These are phyloP conservation scores for Trichoderma gracile DNA, from an alignment of 2,329 filamentous ascomycete species.

Conservation along the genomic window DNA sequence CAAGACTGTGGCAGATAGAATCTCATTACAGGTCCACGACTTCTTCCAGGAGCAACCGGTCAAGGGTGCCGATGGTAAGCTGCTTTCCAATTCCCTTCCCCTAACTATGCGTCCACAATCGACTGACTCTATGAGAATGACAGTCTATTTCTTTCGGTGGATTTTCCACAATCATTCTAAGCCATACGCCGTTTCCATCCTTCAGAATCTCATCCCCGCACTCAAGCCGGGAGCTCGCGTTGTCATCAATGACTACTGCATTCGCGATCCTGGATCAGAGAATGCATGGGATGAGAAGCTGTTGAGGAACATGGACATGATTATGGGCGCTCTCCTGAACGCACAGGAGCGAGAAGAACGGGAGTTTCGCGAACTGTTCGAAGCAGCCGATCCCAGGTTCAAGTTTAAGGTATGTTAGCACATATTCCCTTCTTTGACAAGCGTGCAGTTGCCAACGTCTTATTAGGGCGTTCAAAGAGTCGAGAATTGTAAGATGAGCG, in stretches of 20 bases:
- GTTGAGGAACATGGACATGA: constrained; percentile 52
- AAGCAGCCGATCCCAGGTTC: constrained; percentile 45
- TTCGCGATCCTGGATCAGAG: constrained; percentile 43
- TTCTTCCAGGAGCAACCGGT: constrained; percentile 60
- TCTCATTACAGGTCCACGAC: constrained; percentile 53
- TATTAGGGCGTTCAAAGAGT: constrained; percentile 44
- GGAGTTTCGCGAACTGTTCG: constrained; percentile 50
- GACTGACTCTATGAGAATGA: background rate
- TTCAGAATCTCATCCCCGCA: constrained; percentile 53
- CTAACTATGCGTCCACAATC: background rate
- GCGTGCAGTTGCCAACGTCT: background rate
- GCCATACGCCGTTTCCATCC: constrained; percentile 50
- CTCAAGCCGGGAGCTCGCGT: constrained; percentile 56
- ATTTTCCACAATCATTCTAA: constrained; percentile 65
- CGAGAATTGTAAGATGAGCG: constrained; percentile 48
- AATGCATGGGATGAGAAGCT: constrained; percentile 49
- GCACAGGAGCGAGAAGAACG: constrained; percentile 51
- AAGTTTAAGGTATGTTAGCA: constrained; percentile 42
- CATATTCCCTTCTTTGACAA: background rate
- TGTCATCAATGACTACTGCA: constrained; percentile 49
- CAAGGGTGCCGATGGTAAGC: constrained; percentile 52
- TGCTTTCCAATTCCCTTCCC: background rate
- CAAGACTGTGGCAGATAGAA: constrained; percentile 41
- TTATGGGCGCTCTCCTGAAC: constrained; percentile 55
- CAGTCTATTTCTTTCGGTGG: constrained; percentile 59